Conservation (phyloP, 2,329 filamentous ascomycete species). For the Teratosphaeria pseudoeucalypti region DNA sequence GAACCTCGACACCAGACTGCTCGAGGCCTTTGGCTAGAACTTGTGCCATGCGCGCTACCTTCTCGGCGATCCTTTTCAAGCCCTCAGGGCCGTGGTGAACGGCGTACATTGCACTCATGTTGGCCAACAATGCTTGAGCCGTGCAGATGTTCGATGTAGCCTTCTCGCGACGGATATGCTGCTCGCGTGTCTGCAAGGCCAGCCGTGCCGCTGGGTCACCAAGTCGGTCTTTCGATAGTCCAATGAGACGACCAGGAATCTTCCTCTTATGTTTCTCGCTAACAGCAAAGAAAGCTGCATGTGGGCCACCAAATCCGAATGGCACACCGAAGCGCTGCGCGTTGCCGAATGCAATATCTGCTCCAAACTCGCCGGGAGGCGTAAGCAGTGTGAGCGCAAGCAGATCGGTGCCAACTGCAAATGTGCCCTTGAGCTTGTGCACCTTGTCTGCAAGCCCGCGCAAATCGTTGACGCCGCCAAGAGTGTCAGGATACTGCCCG, state of each 20-base stretch:
- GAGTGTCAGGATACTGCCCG: conserved; percentile 90
- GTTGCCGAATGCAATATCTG: conserved; percentile 89
- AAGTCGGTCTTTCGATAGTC: conserved; percentile 80
- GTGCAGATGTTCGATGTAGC: conserved; percentile 97
- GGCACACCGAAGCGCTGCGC: conserved; percentile 87
- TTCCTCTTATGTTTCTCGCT: conserved; percentile 87
- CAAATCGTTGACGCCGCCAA: conserved; percentile 70
- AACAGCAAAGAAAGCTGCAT: conserved; percentile 91
- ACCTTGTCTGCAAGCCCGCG: conserved; percentile 62
- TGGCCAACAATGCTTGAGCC: conserved; percentile 83
- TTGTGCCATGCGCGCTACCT: conserved; percentile 60
- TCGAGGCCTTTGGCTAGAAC: conserved; percentile 39
- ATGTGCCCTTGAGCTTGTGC: conserved; percentile 65
- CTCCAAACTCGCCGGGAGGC: conserved; percentile 86
- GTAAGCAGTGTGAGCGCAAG: conserved; percentile 78
- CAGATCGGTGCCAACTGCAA: conserved; percentile 83
- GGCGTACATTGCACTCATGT: conserved; percentile 92
- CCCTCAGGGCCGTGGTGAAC: conserved; percentile 85
- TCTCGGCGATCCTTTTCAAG: conserved; percentile 71
- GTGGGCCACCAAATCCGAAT: conserved; percentile 86
- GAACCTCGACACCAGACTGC: conserved; percentile 47
- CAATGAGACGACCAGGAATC: conserved; percentile 82
- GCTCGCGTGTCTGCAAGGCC: conserved; percentile 84
- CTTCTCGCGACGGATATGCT: conserved; percentile 93
- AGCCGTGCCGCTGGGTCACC: conserved; percentile 73